phyloP scores from a whole-genome alignment of 371 early-diverging fungal genomes.

The Apophysomyces sp. region DNA sequence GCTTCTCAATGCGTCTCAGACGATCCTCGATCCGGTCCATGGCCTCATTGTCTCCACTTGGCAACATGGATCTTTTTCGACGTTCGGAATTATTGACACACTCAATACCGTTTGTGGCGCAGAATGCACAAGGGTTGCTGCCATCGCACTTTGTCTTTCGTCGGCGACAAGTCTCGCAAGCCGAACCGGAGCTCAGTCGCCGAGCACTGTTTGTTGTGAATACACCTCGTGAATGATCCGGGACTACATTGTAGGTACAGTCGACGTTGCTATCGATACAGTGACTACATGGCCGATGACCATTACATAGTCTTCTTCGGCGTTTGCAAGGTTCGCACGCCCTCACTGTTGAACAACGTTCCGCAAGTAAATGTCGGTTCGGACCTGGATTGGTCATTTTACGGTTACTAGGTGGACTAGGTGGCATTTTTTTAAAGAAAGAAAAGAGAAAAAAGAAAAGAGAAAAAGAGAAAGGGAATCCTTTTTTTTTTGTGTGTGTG shows the following conservation, averaged over 20 bases:
- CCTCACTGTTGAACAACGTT: slow-evolving; percentile 10
- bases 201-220: slow-evolving; percentile 24
- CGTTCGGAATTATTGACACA: slow-evolving; percentile 39
- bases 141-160: slow-evolving; percentile 46
- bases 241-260: slow-evolving; percentile 26
- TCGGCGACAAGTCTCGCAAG: slow-evolving; percentile 40
- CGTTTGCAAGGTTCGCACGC: slow-evolving; percentile 11
- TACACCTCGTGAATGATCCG: slow-evolving; percentile 10
- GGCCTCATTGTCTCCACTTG: slow-evolving; percentile 24
- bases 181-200: slow-evolving; percentile 36
- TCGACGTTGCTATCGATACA: slow-evolving; percentile 17
- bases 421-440: slow-evolving; percentile 5
- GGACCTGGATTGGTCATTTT: slow-evolving; percentile 7
- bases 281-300: slow-evolving; percentile 10
- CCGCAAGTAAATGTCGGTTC: slow-evolving; percentile 8
- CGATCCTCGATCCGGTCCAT: slow-evolving; percentile 44
- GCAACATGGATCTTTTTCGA: slow-evolving; percentile 7
- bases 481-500: neutral
- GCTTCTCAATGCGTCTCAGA: slow-evolving; percentile 34
- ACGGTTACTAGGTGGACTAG: slow-evolving; percentile 4
- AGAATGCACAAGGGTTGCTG: slow-evolving; percentile 33
- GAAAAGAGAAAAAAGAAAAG: neutral
- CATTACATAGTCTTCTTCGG: slow-evolving; percentile 9
- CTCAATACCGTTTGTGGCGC: slow-evolving; percentile 30
- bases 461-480: neutral